Conservation (phyloP, 495 filamentous ascomycete genomes). For the Penicillium steckii region DNA sequence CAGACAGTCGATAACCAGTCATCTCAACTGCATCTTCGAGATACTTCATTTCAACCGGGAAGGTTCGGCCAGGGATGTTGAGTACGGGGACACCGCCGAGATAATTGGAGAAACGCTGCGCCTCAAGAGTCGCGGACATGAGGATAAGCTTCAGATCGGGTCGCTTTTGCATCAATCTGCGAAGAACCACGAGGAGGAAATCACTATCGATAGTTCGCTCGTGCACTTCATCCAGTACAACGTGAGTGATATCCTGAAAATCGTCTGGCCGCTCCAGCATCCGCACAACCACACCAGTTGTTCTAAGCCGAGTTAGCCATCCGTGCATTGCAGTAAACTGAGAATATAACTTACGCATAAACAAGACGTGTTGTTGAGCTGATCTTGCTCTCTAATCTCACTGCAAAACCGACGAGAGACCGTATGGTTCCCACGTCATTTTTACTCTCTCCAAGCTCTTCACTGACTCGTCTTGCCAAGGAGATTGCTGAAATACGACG, state of each 20-base stretch:
- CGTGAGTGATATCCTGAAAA: constrained; percentile 83
- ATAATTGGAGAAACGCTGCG: constrained; percentile 85
- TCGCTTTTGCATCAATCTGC: constrained; percentile 69
- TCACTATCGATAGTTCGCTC: constrained; percentile 94
- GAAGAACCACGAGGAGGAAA: constrained; percentile 86
- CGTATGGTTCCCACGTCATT: constrained; percentile 75
- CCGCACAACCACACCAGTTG: constrained; percentile 87
- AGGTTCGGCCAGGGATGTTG: constrained; percentile 88
- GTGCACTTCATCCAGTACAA: constrained; percentile 94
- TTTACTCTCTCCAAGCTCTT: constrained; percentile 86
- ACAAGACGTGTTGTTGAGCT: constrained; percentile 75
- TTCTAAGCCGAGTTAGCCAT: constrained; percentile 28
- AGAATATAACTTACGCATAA: constrained; percentile 59
- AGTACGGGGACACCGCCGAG: constrained; percentile 80
- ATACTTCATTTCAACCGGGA: constrained; percentile 83
- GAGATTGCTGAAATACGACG: constrained; percentile 95
- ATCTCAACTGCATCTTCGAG: constrained; percentile 88
- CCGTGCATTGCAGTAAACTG: neutral
- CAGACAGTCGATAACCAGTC: constrained; percentile 66
- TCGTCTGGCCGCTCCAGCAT: constrained; percentile 90
- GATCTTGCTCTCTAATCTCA: constrained; percentile 86
- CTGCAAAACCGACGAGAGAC: constrained; percentile 91
- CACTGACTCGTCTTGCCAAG: constrained; percentile 83
- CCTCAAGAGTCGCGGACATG: constrained; percentile 96
- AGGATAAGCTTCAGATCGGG: constrained; percentile 80